Conservation (phyloP, 305 asterid species). For the Fraxinus xanthoxyloides region DNA sequence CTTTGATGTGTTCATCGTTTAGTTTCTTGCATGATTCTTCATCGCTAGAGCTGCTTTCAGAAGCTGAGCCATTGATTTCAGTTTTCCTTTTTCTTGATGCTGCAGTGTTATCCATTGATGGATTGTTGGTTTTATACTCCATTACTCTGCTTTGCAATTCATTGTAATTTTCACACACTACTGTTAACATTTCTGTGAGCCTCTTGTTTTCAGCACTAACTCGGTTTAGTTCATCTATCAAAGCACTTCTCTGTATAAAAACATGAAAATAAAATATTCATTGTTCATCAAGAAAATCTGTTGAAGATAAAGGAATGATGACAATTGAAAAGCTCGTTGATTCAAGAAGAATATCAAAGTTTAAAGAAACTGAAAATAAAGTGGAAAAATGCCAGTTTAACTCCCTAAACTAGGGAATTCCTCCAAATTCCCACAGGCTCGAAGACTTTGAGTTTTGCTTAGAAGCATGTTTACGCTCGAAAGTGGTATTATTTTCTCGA, state of each 20-base stretch:
- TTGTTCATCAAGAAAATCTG: conserved; percentile 16
- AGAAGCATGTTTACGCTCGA: not conserved
- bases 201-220: conserved; percentile 79
- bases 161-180: conserved; percentile 54
- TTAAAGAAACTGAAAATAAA: no score
- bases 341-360: not conserved
- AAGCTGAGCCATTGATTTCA: conserved; percentile 20
- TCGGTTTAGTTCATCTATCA: conserved; percentile 67
- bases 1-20: conserved; percentile 37
- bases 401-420: not conserved
- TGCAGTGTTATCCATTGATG: conserved; percentile 7
- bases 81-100: conserved; percentile 51
- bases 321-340: not conserved
- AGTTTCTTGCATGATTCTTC: conserved; percentile 45
- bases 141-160: conserved; percentile 41
- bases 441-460: not conserved
- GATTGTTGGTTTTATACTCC: conserved; percentile 44
- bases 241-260: conserved; percentile 45
- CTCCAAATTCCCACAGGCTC: not conserved
- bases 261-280: not conserved
- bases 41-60: conserved; percentile 45
- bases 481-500: not conserved
- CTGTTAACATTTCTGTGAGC: conserved; percentile 56
- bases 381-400: not conserved
- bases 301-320: not conserved